Evolutionary conservation across 441 rosid genomes (phyloP), one percentile per base, ranked within the genome.

Genomic region (Brassica balearica): DNA sequence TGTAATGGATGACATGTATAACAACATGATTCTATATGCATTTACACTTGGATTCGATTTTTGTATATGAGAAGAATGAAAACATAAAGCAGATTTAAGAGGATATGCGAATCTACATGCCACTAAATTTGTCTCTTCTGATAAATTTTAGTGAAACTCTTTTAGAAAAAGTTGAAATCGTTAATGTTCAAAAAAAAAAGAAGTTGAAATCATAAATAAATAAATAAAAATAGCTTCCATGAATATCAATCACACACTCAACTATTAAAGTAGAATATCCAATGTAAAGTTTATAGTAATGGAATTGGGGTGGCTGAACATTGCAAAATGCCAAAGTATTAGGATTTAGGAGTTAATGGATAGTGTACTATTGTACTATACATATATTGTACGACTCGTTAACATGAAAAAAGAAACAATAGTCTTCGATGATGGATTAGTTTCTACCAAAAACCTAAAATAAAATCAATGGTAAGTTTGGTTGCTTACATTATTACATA

Each of bases 41-140:
- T 19, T 20, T 43, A 59, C 77, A 32, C 72, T 56, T 46, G 22
- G 20, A 66, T 66, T 60, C 58, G 65, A 78, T 14, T 22, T 59
- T 46, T 53, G 17, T 61, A 68, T 68, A 61, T 0, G 41, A 68
- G 5, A 68, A 38, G 27, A n/a, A 62, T 62, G 78, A 14, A 68
- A 68, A 73, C 74, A 61, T 74, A 53, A 79, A 74, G 82, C 41
- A 68, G 25, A 20, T 15, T 43, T 72, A 2, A 8, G 7, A 48
- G 69, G 74, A 68, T 63, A 63, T 69, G 82, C 74, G 82, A 69
- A 79, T 79, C 74, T 73, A 55, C 56, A 2, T 23, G 25, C 36
- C 66, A 73, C 48, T 55, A 62, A 62, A 23, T 55, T 69, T 74
- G 53, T 69, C 71, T 63, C 29, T 23, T 62, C 19, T 79, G 29